A percentile compares a stretch with the other conserved stretches of the same genome.
These are phyloP conservation scores for Oenanthe sinensis DNA, from an alignment of 129 eudicot species.

Conservation along the genomic window DNA sequence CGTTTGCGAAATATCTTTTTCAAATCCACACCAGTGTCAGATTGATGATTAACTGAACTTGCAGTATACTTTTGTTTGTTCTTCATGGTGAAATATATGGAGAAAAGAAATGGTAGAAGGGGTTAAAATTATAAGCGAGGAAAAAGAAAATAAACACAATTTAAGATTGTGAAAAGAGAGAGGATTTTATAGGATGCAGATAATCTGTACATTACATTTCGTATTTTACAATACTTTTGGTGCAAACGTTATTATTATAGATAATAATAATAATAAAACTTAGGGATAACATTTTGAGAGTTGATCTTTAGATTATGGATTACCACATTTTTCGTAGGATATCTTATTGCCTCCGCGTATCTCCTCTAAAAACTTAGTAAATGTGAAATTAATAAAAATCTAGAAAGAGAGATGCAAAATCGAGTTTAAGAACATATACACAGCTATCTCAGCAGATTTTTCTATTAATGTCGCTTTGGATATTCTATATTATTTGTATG, in stretches of 20 bases:
- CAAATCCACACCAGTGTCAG: not conserved
- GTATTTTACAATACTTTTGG: too few species aligned
- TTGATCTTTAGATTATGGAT: not conserved
- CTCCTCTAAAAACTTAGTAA: not conserved
- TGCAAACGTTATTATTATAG: not conserved
- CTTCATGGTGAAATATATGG: not conserved
- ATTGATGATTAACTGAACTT: not conserved
- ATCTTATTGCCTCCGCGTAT: not conserved
- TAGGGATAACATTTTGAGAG: not conserved
- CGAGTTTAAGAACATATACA: not conserved
- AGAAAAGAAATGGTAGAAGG: not conserved
- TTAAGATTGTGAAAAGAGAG: slow-evolving; percentile 22
- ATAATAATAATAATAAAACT: not conserved
- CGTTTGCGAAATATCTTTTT: not conserved
- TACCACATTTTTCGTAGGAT: not conserved
- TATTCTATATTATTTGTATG: not conserved
- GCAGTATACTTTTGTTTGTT: not conserved
- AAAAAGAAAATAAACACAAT: too few species aligned
- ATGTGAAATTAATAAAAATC: not conserved
- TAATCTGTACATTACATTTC: not conserved
- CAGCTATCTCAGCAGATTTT: not conserved
- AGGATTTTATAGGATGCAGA: not conserved
- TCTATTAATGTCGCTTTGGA: not conserved
- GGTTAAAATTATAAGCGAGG: too few species aligned
- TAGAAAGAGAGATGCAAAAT: not conserved